Conservation (phyloP, 2,329 filamentous ascomycete genomes). For the Xylariales sp. region DNA sequence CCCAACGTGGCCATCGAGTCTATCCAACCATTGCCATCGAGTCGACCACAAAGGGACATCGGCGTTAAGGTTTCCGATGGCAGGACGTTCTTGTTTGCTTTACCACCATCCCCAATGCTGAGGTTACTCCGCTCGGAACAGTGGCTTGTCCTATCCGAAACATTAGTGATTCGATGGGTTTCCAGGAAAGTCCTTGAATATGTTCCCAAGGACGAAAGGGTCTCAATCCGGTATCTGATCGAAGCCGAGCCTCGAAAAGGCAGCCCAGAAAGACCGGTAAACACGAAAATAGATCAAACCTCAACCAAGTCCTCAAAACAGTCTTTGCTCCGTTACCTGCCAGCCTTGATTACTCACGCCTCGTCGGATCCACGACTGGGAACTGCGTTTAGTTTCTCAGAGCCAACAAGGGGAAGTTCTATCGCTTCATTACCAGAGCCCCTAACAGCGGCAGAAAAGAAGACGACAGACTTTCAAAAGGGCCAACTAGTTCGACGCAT, state of each 20-base stretch:
- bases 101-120: slow-evolving; percentile 37
- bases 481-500: slow-evolving; percentile 42
- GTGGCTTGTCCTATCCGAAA: slow-evolving; percentile 39
- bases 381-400: slow-evolving; percentile 39
- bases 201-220: slow-evolving; percentile 6
- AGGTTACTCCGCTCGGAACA: slow-evolving; percentile 44
- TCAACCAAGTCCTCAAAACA: neutral
- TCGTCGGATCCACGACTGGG: slow-evolving; percentile 22
- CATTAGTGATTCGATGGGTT: slow-evolving; percentile 41
- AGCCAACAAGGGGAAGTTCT: slow-evolving; percentile 31
- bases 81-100: slow-evolving; percentile 34
- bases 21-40: slow-evolving; percentile 21
- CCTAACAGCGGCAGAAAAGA: slow-evolving; percentile 30
- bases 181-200: slow-evolving; percentile 17
- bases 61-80: slow-evolving; percentile 37
- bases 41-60: slow-evolving; percentile 37
- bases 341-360: slow-evolving; percentile 36
- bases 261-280: neutral
- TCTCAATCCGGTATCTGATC: slow-evolving; percentile 4
- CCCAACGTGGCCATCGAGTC: slow-evolving; percentile 28
- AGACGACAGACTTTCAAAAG: slow-evolving; percentile 39
- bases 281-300: neutral
- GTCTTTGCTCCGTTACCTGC: slow-evolving; percentile 30
- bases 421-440: slow-evolving; percentile 31
- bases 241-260: neutral